Percentiles rank a stretch among this genome's conserved stretches.
phyloP scores from a whole-genome alignment of 2,329 filamentous ascomycete genomes.

The Trichoderma pleuroti region DNA sequence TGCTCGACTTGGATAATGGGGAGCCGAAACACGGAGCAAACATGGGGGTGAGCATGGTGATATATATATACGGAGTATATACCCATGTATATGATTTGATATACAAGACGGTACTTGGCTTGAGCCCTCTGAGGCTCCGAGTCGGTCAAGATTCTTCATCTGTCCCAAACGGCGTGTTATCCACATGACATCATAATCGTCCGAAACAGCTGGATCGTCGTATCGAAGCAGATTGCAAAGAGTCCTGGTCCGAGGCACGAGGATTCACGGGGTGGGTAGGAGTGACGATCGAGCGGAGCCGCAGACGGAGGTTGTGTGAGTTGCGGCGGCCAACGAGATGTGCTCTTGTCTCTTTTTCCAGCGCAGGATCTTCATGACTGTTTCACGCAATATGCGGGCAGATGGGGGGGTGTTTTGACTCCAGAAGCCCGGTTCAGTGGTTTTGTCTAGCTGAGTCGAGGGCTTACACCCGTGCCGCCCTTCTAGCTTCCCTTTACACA shows the following conservation, averaged over 20 bases:
- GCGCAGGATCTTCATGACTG: not conserved
- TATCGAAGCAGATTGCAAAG: conserved; percentile 3
- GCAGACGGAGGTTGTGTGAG: not conserved
- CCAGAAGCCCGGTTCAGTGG: not conserved
- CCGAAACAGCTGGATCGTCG: not conserved
- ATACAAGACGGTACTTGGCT: not conserved
- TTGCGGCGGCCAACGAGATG: not conserved
- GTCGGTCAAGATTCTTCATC: not conserved
- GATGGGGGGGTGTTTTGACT: not conserved
- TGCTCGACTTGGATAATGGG: not conserved
- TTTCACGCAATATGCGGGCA: conserved; percentile 1
- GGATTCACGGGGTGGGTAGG: not conserved
- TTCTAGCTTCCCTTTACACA: not conserved
- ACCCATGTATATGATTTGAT: not conserved
- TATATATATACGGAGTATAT: too few species aligned
- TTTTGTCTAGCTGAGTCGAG: not conserved
- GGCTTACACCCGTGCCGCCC: not conserved
- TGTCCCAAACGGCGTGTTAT: not conserved
- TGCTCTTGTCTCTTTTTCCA: not conserved
- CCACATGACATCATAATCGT: conserved; percentile 14
- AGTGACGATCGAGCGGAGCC: conserved; percentile 6
- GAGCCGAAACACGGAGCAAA: not conserved
- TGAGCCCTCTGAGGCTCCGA: not conserved
- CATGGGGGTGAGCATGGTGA: not conserved
- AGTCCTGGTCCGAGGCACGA: not conserved